phyloP scores from a whole-genome alignment of 2,329 filamentous ascomycete species.

The Clonostachys sp. region DNA sequence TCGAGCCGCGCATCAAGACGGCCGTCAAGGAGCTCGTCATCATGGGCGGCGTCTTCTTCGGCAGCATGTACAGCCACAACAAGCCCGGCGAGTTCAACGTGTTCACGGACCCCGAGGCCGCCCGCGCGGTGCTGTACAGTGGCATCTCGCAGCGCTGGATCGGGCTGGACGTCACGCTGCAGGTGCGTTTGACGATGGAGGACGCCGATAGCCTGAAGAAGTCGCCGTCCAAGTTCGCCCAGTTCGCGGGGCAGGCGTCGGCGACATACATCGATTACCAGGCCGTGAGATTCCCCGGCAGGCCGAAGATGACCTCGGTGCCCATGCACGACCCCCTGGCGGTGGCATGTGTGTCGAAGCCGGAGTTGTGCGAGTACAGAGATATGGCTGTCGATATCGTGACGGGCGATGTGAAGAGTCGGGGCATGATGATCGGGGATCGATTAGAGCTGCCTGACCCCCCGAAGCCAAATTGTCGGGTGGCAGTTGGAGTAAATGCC shows the following conservation, averaged over 20 bases:
- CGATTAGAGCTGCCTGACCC: constrained; percentile 3
- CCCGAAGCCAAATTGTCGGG: constrained; percentile 3
- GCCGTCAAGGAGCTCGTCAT: constrained; percentile 6
- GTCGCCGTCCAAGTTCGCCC: constrained; percentile 3
- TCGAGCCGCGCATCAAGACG: constrained; percentile 4
- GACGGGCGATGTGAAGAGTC: constrained; percentile 3
- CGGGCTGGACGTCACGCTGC: constrained; percentile 4
- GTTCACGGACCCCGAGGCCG: constrained; percentile 6
- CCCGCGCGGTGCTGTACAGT: constrained; percentile 3
- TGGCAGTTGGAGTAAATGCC: constrained; percentile 3
- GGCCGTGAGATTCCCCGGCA: constrained; percentile 4
- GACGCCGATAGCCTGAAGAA: constrained; percentile 2
- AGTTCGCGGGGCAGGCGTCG: constrained; percentile 4
- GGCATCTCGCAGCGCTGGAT: constrained; percentile 6
- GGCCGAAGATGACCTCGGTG: constrained; percentile 4
- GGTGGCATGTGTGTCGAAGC: constrained; percentile 4
- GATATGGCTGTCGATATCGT: constrained; percentile 3
- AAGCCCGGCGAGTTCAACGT: constrained; percentile 7
- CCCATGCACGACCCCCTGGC: constrained; percentile 5
- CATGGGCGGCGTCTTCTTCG: constrained; percentile 5
- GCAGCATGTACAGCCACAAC: constrained; percentile 1
- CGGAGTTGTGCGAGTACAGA: constrained; percentile 4
- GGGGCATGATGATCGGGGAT: constrained; percentile 5
- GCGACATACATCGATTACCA: constrained; percentile 3
- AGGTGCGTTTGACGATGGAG: constrained; percentile 3